Evolutionary conservation across 805 yeast species (phyloP).

Genomic region (Spathaspora hagerdaliae): DNA sequence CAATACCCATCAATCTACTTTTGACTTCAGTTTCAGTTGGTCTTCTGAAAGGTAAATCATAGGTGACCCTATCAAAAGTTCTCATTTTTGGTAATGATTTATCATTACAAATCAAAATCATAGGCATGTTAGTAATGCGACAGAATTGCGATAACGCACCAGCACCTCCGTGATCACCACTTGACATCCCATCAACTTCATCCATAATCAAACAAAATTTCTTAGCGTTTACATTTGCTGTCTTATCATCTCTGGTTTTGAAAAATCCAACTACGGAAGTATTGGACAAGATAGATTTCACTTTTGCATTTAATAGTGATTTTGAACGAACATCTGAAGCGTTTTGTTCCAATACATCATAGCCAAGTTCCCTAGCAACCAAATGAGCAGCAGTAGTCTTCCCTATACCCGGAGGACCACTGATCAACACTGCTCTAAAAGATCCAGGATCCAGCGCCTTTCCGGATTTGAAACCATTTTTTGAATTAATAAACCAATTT

Average conservation of each 20-base stretch:
- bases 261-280: slow-evolving; percentile 81
- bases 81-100: slow-evolving; percentile 91
- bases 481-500: slow-evolving; percentile 65
- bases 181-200: slow-evolving; percentile 99
- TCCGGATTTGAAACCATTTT: slow-evolving; percentile 46
- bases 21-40: slow-evolving; percentile 81
- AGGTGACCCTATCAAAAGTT: slow-evolving; percentile 81
- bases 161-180: slow-evolving; percentile 98
- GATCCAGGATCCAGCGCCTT: slow-evolving; percentile 48
- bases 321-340: slow-evolving; percentile 92
- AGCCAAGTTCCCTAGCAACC: slow-evolving; percentile 65
- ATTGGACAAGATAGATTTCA: slow-evolving; percentile 71
- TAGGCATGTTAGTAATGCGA: slow-evolving; percentile 79
- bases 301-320: slow-evolving; percentile 60
- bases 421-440: slow-evolving; percentile 78
- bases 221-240: slow-evolving; percentile 36
- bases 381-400: slow-evolving; percentile 80
- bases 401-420: slow-evolving; percentile 87
- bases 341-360: slow-evolving; percentile 71
- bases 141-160: slow-evolving; percentile 90
- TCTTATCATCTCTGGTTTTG: slow-evolving; percentile 31
- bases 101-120: slow-evolving; percentile 92
- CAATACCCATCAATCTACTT: slow-evolving; percentile 85
- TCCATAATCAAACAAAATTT: slow-evolving; percentile 90
- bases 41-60: slow-evolving; percentile 80